These are phyloP conservation scores for Phytopythium montanum DNA, from an alignment of 352 stramenopile genomes.

Conservation along the genomic window DNA sequence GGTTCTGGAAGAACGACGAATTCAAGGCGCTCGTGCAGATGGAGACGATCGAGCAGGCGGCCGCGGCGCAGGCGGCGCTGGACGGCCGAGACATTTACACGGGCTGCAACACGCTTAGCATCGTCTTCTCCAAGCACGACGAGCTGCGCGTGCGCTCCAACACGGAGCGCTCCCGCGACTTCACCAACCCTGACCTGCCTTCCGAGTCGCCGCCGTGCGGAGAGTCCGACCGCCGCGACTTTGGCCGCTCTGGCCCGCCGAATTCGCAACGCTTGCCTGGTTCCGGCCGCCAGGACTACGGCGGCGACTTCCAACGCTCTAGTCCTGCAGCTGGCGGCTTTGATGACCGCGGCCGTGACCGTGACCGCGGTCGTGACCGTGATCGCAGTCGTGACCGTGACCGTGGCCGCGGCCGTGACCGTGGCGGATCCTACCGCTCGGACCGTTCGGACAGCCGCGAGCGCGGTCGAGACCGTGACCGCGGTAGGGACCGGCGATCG, in stretches of 20 bases:
- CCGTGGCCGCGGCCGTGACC: conserved; percentile 1
- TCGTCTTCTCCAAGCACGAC: conserved; percentile 69
- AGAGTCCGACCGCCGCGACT: neutral
- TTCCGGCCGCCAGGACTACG: conserved; percentile 4
- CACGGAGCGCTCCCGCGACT: conserved; percentile 69
- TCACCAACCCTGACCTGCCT: conserved; percentile 71
- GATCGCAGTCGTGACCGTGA: conserved; percentile 6
- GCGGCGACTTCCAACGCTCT: neutral
- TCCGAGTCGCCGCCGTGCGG: conserved; percentile 17
- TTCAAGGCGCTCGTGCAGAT: conserved; percentile 83
- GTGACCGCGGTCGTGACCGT: conserved; percentile 7
- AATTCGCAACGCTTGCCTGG: neutral
- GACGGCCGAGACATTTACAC: conserved; percentile 86
- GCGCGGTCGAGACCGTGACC: too few relatives aligned
- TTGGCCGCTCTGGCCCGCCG: neutral
- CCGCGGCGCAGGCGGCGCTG: conserved; percentile 61
- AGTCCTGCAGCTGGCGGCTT: conserved; percentile 6
- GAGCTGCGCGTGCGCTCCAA: conserved; percentile 78
- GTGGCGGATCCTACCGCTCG: too few relatives aligned
- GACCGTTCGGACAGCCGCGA: conserved; percentile 13
- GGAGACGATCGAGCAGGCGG: conserved; percentile 67
- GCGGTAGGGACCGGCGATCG: neutral
- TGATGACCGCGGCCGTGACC: conserved; percentile 2
- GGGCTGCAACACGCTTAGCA: conserved; percentile 78
- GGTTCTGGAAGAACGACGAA: conserved; percentile 80